Conservation (phyloP, 305 asterid genomes). For the Lippia alba region DNA sequence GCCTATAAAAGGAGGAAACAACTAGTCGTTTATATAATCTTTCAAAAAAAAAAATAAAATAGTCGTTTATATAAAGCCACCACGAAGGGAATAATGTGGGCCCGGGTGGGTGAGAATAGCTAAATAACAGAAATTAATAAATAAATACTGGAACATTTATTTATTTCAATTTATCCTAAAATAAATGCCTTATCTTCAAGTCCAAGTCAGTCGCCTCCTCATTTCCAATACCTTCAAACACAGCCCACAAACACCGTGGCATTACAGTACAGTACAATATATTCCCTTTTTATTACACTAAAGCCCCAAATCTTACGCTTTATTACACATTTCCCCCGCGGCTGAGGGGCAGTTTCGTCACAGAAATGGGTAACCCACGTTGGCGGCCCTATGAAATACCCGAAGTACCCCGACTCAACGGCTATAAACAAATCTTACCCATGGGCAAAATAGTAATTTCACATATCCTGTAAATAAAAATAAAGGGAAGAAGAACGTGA, state of each 20-base stretch:
- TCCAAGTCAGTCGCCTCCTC: slow-evolving; percentile 37
- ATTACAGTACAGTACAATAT: slow-evolving; percentile 43
- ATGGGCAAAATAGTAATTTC: slow-evolving; percentile 40
- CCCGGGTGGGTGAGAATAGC: background rate
- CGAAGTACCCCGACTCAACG: slow-evolving; percentile 48
- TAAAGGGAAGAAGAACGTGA: slow-evolving; percentile 50
- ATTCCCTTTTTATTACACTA: slow-evolving; percentile 33
- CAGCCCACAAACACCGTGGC: slow-evolving; percentile 68
- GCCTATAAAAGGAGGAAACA: no score
- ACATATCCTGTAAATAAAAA: slow-evolving; percentile 41
- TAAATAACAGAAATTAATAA: slow-evolving; percentile 11
- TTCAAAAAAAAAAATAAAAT: no score
- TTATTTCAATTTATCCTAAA: background rate
- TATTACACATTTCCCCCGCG: slow-evolving; percentile 22
- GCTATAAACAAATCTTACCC: slow-evolving; percentile 11
- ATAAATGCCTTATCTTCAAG: slow-evolving; percentile 33
- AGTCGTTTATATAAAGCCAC: background rate
- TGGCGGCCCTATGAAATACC: slow-evolving; percentile 57
- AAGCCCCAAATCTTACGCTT: slow-evolving; percentile 16
- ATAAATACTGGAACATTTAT: background rate
- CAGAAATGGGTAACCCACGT: slow-evolving; percentile 38
- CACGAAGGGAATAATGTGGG: slow-evolving; percentile 2
- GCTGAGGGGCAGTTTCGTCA: slow-evolving; percentile 52
- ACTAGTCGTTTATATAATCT: no score
- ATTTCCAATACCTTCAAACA: slow-evolving; percentile 45